Evolutionary conservation across 129 eudicot genomes (phyloP).

Genomic region (Saposhnikovia divaricata): DNA sequence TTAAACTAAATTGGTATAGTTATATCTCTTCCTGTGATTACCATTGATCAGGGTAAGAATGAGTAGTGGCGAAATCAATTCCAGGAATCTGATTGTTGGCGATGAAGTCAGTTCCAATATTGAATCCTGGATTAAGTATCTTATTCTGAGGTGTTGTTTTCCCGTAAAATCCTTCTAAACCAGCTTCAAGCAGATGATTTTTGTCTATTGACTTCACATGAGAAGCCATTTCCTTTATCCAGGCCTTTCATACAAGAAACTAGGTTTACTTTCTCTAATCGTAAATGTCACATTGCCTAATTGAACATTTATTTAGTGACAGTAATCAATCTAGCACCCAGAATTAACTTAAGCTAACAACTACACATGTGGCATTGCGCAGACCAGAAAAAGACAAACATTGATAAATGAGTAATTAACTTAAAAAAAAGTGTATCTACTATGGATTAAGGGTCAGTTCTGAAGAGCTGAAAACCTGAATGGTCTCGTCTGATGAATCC

Average conservation of each 20-base stretch:
- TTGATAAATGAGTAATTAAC: too few species aligned
- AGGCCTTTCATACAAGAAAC: constrained; percentile 27
- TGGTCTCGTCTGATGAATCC: constrained; percentile 80
- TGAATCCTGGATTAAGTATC: constrained; percentile 45
- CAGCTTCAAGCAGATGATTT: constrained; percentile 65
- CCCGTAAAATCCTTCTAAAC: constrained; percentile 96
- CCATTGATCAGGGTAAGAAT: constrained; percentile 95
- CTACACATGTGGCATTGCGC: too few species aligned
- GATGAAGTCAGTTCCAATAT: constrained; percentile 75
- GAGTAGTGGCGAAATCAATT: constrained; percentile 84
- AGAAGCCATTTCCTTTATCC: constrained; percentile 57
- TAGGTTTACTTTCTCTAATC: not conserved
- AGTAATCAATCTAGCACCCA: too few species aligned
- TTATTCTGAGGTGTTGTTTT: constrained; percentile 37
- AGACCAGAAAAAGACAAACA: not conserved
- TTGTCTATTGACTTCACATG: constrained; percentile 43
- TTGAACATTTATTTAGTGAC: too few species aligned
- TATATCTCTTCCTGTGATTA: constrained; percentile 16
- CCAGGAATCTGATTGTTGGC: constrained; percentile 60
- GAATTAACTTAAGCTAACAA: too few species aligned
- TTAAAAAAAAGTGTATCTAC: too few species aligned
- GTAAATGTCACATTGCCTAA: not conserved
- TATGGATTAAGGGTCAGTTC: not conserved
- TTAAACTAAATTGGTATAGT: too few species aligned
- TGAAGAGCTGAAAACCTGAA: constrained; percentile 47